Evolutionary conservation across 1,284 basidiomycete genomes (phyloP).

Genomic region (Mixia osmundae): DNA sequence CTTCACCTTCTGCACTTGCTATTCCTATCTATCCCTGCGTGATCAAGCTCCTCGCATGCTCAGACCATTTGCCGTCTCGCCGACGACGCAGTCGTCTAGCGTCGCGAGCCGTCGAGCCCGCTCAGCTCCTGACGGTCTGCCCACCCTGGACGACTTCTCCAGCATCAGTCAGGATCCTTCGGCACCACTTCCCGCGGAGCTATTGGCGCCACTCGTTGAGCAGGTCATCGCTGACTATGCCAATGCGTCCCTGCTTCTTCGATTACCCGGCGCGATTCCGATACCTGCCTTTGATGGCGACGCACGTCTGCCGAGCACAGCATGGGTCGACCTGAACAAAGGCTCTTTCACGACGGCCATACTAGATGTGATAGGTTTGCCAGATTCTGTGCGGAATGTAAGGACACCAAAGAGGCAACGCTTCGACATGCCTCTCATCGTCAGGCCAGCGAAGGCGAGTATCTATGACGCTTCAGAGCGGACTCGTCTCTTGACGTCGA

Average conservation of each 20-base stretch:
- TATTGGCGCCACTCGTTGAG: conserved; percentile 35
- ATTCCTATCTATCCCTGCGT: conserved; percentile 39
- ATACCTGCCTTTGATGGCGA: conserved; percentile 37
- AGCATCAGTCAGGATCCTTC: conserved; percentile 25
- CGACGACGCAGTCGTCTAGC: conserved; percentile 1
- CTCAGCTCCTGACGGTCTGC: conserved; percentile 24
- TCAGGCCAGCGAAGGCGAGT: conserved; percentile 29
- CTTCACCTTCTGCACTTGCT: conserved; percentile 59
- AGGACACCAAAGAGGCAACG: too few species aligned
- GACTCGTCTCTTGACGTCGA: conserved; percentile 26
- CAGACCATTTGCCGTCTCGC: too few species aligned
- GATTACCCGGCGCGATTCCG: conserved; percentile 45
- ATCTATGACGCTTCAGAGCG: conserved; percentile 34
- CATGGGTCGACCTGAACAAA: conserved; percentile 35
- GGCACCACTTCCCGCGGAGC: conserved; percentile 29
- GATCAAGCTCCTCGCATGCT: too few species aligned
- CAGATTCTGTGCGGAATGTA: conserved; percentile 2
- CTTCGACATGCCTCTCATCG: conserved; percentile 37
- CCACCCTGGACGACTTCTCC: conserved; percentile 15
- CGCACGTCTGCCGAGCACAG: conserved; percentile 31
- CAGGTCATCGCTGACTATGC: conserved; percentile 41
- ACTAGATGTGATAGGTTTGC: conserved; percentile 14
- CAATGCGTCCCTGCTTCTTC: conserved; percentile 41
- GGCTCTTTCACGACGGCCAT: conserved; percentile 29
- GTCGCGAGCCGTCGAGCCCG: too few species aligned